phyloP scores from a whole-genome alignment of 2,329 filamentous ascomycete species.

The Setomelanomma holmii region DNA sequence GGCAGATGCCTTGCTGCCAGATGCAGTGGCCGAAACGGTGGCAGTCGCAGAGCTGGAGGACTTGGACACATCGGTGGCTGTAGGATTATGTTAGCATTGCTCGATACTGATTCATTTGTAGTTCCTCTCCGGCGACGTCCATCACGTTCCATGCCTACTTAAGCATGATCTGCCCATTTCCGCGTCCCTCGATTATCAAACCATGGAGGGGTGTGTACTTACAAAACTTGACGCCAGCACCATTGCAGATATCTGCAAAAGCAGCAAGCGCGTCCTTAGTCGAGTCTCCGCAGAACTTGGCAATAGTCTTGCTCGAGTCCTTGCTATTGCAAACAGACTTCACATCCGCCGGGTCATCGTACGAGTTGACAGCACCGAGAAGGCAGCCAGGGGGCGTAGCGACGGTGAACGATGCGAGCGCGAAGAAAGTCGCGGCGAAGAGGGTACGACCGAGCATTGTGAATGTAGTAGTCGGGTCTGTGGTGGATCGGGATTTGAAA shows the following conservation, averaged over 20 bases:
- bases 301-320: slow-evolving; percentile 30
- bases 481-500: neutral
- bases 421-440: slow-evolving; percentile 34
- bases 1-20: slow-evolving; percentile 22
- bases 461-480: slow-evolving; percentile 10
- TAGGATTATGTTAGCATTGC: neutral
- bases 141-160: too few species aligned
- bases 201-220: slow-evolving; percentile 12
- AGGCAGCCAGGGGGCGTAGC: slow-evolving; percentile 38
- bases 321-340: slow-evolving; percentile 36
- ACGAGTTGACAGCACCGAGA: slow-evolving; percentile 40
- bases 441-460: slow-evolving; percentile 40
- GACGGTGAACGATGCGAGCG: slow-evolving; percentile 28
- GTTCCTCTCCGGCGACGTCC: neutral
- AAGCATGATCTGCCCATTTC: too few species aligned
- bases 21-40: slow-evolving; percentile 16
- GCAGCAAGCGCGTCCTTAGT: slow-evolving; percentile 32
- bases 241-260: slow-evolving; percentile 38
- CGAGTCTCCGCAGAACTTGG: slow-evolving; percentile 32
- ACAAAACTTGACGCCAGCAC: slow-evolving; percentile 37
- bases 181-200: too few species aligned
- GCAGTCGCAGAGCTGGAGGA: slow-evolving; percentile 3
- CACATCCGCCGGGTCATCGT: slow-evolving; percentile 34
- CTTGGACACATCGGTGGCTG: slow-evolving; percentile 1
- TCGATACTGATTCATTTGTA: neutral